phyloP scores from a whole-genome alignment of 345 rosid species.

The Camelina hispida region DNA sequence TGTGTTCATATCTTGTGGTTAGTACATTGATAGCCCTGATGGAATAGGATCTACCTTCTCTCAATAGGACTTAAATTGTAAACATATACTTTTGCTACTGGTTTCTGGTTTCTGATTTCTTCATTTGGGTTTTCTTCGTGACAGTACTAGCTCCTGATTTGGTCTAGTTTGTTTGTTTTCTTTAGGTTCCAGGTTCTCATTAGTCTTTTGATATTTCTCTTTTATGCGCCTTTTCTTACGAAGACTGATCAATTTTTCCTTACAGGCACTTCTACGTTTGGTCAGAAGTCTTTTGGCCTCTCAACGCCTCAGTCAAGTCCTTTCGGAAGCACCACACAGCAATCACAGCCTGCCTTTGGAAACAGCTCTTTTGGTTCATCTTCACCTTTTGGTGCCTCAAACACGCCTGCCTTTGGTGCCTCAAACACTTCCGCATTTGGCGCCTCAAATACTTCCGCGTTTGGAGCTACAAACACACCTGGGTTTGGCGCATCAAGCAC shows the following conservation, averaged over 20 bases:
- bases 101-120: conserved; percentile 2
- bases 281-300: conserved; percentile 86
- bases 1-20: not conserved
- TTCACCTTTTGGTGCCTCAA: conserved; percentile 67
- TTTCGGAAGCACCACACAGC: conserved; percentile 69
- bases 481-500: conserved; percentile 55
- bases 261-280: conserved; percentile 68
- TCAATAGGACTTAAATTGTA: conserved; percentile 3
- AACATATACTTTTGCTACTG: conserved; percentile 4
- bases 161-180: conserved; percentile 2
- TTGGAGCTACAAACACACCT: conserved; percentile 49
- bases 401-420: conserved; percentile 64
- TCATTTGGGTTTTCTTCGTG: conserved; percentile 13
- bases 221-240: not conserved
- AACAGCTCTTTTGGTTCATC: conserved; percentile 68
- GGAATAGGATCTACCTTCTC: not conserved
- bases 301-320: conserved; percentile 66
- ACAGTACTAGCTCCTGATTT: conserved; percentile 8
- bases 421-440: conserved; percentile 56
- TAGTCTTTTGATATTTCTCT: conserved; percentile 5
- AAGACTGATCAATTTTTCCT: conserved; percentile 1
- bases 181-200: not conserved
- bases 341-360: conserved; percentile 78
- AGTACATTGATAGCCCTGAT: not conserved
- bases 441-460: conserved; percentile 49